Evolutionary conservation across 1,139 yeast species (phyloP).

Genomic region (Ogataea hybrid): DNA sequence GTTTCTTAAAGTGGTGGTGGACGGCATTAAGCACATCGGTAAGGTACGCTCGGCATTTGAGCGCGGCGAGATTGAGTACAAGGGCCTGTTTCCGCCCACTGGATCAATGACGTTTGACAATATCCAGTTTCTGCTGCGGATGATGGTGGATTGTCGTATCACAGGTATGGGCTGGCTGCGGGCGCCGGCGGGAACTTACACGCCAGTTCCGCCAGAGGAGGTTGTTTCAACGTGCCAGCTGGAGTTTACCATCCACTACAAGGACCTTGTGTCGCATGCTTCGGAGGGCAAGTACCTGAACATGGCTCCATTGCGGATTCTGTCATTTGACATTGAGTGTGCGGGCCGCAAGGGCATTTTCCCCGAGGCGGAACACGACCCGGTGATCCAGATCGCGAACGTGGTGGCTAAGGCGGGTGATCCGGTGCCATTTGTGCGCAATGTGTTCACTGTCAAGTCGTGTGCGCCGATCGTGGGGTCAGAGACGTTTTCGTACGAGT

Average conservation of each 20-base stretch:
- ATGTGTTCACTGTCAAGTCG: slow-evolving; percentile 88
- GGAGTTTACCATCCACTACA: slow-evolving; percentile 70
- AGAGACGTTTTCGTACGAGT: slow-evolving; percentile 72
- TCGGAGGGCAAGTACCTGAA: slow-evolving; percentile 94
- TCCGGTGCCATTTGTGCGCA: slow-evolving; percentile 79
- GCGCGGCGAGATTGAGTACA: slow-evolving; percentile 71
- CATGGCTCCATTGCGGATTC: slow-evolving; percentile 89
- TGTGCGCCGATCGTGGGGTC: slow-evolving; percentile 95
- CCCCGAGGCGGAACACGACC: slow-evolving; percentile 92
- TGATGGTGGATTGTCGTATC: slow-evolving; percentile 89
- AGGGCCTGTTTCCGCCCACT: slow-evolving; percentile 56
- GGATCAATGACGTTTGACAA: slow-evolving; percentile 82
- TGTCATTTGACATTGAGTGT: slow-evolving; percentile 97
- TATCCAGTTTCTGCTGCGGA: slow-evolving; percentile 76
- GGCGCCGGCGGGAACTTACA: slow-evolving; percentile 72
- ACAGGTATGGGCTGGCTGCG: slow-evolving; percentile 99
- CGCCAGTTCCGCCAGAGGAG: slow-evolving; percentile 37
- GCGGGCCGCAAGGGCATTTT: slow-evolving; percentile 96
- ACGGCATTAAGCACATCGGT: slow-evolving; percentile 63
- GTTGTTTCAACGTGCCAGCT: slow-evolving; percentile 78
- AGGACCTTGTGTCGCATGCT: slow-evolving; percentile 71
- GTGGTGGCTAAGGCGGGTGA: slow-evolving; percentile 87
- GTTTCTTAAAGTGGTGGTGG: slow-evolving; percentile 70
- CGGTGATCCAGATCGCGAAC: slow-evolving; percentile 96
- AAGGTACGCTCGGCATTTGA: slow-evolving; percentile 79